Evolutionary conservation across 2,329 filamentous ascomycete species (phyloP).

Genomic region (Neofusicoccum umdonicola): DNA sequence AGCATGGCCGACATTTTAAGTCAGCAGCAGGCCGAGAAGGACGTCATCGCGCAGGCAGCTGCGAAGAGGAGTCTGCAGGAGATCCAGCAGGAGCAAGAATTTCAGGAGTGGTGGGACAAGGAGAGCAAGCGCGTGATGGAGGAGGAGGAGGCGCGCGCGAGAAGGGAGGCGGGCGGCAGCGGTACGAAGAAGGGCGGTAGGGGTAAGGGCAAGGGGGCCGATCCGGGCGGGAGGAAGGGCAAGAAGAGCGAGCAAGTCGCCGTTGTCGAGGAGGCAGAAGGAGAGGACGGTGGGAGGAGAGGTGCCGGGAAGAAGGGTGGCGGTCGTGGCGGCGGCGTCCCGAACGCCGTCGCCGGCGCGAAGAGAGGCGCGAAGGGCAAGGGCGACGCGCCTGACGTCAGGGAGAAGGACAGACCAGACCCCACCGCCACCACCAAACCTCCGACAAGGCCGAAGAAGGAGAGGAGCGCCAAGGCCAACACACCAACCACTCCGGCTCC

Average conservation of each 20-base stretch:
- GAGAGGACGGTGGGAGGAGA: not conserved
- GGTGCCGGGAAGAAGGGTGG: constrained; percentile 5
- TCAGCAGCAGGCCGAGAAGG: constrained; percentile 81
- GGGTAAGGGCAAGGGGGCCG: constrained; percentile 29
- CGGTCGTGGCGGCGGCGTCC: not conserved
- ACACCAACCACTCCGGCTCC: not conserved
- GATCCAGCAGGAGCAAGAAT: constrained; percentile 95
- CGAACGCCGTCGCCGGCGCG: not conserved
- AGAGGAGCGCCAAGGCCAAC: not conserved
- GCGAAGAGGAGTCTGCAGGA: constrained; percentile 88
- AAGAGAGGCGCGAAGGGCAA: not conserved
- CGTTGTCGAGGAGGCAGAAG: not conserved
- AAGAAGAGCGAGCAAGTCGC: too few relatives aligned
- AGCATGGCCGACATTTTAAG: constrained; percentile 87
- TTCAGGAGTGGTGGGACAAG: constrained; percentile 94
- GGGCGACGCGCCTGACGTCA: too few relatives aligned
- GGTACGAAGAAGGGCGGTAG: constrained; percentile 19
- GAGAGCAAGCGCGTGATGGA: constrained; percentile 72
- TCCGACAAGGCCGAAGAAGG: not conserved
- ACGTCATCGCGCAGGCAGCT: constrained; percentile 75
- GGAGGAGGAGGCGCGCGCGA: constrained; percentile 42
- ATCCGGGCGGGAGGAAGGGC: not conserved
- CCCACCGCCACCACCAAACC: not conserved
- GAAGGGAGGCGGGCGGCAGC: constrained; percentile 29
- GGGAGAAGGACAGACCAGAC: too few relatives aligned